These are phyloP conservation scores for Aspergillus costaricaensis DNA, from an alignment of 2,329 filamentous ascomycete species.

Conservation along the genomic window DNA sequence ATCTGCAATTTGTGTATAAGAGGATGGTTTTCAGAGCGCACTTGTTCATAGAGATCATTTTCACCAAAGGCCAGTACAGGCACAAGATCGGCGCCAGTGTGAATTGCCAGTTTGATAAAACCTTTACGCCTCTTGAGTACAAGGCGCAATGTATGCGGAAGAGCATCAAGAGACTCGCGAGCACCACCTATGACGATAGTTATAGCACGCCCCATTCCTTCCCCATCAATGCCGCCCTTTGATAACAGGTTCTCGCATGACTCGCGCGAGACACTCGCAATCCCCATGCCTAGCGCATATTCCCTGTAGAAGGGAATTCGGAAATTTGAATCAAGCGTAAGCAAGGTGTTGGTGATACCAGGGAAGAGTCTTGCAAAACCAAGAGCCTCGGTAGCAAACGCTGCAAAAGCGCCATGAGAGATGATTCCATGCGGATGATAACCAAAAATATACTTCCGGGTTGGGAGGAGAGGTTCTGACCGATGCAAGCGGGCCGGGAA, in stretches of 20 bases:
- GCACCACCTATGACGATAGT: conserved; percentile 95
- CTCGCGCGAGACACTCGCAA: conserved; percentile 86
- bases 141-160: conserved; percentile 73
- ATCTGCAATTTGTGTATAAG: conserved; percentile 79
- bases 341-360: conserved; percentile 87
- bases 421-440: conserved; percentile 99
- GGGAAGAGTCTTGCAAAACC: conserved; percentile 87
- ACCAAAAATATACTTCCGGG: conserved; percentile 91
- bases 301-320: conserved; percentile 91
- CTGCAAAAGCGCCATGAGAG: conserved; percentile 89
- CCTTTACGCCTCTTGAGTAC: conserved; percentile 84
- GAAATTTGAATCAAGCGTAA: conserved; percentile 96
- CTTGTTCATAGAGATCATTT: conserved; percentile 92
- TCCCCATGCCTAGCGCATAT: conserved; percentile 84
- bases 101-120: conserved; percentile 89
- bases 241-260: conserved; percentile 86
- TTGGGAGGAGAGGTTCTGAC: conserved; percentile 74
- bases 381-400: conserved; percentile 86
- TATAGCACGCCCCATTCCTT: conserved; percentile 92
- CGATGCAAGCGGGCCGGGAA: conserved; percentile 89
- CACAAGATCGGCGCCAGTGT: conserved; percentile 89
- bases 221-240: conserved; percentile 71
- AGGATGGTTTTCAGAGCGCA: conserved; percentile 75
- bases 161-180: conserved; percentile 84
- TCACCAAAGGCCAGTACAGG: conserved; percentile 92